phyloP scores from a whole-genome alignment of 345 rosid species.

The Populus nigra region DNA sequence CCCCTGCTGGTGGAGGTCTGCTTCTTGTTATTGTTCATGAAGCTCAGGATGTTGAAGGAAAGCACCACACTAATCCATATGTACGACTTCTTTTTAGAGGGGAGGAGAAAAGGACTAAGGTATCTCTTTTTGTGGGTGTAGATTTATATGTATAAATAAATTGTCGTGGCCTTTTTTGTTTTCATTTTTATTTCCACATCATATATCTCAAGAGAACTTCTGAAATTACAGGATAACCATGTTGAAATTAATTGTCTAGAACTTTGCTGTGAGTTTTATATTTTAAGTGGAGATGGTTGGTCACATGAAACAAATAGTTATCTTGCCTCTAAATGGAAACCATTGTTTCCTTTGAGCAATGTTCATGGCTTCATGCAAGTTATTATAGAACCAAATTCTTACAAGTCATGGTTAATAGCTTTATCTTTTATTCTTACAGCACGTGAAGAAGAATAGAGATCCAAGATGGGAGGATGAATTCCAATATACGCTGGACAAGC shows the following conservation, averaged over 20 bases:
- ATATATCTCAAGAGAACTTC: not conserved
- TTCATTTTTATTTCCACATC: not conserved
- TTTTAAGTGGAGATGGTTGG: not conserved
- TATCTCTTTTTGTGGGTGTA: conserved; percentile 5
- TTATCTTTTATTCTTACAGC: conserved; percentile 35
- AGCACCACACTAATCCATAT: conserved; percentile 84
- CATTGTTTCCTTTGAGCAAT: not conserved
- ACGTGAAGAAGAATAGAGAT: conserved; percentile 81
- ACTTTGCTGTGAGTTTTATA: not conserved
- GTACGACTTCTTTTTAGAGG: conserved; percentile 71
- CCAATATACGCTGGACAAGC: conserved; percentile 67
- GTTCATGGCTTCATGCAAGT: not conserved
- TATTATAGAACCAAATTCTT: not conserved
- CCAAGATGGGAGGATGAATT: conserved; percentile 97
- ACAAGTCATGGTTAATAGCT: not conserved
- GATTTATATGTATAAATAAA: not conserved
- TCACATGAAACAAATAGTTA: not conserved
- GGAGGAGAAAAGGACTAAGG: conserved; percentile 86
- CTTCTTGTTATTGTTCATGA: conserved; percentile 79
- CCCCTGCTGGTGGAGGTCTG: conserved; percentile 82
- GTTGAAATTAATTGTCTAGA: not conserved
- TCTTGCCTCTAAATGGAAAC: not conserved
- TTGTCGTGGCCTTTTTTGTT: not conserved
- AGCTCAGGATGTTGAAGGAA: conserved; percentile 89
- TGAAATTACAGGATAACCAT: not conserved